Evolutionary conservation across 2,329 filamentous ascomycete species (phyloP).

Genomic region (Magnaporthiopsis incrustans): DNA sequence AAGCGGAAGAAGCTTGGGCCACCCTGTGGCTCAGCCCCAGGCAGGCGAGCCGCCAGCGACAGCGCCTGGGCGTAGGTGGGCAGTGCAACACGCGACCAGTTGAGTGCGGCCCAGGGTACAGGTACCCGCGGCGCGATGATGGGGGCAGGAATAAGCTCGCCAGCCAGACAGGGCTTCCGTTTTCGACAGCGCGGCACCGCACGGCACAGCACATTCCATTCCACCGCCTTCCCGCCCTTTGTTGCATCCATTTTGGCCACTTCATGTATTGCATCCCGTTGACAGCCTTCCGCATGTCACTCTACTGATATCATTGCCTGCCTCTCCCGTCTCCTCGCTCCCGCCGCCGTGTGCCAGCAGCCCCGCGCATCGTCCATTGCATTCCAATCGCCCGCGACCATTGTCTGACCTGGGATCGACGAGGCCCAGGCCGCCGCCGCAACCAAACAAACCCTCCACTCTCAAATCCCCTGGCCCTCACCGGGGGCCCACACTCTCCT

Average conservation of each 20-base stretch:
- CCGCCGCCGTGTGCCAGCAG: not conserved
- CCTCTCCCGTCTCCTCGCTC: too few species aligned
- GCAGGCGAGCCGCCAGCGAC: too few species aligned
- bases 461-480: not conserved
- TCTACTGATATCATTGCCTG: not conserved
- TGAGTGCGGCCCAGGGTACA: not conserved
- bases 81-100: not conserved
- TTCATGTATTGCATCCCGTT: not conserved
- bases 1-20: not conserved
- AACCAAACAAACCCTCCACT: not conserved
- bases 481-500: not conserved
- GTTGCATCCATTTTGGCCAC: not conserved
- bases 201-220: not conserved
- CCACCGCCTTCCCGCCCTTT: not conserved
- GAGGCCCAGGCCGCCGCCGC: not conserved
- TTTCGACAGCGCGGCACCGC: not conserved
- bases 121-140: not conserved
- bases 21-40: not conserved
- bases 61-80: not conserved
- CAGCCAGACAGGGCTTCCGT: not conserved
- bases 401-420: not conserved
- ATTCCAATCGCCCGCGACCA: not conserved
- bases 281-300: not conserved
- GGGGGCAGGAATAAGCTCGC: not conserved
- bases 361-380: too few species aligned